Evolutionary conservation across 257 asterid genomes (phyloP).

Genomic region (Scutellaria barbata): DNA sequence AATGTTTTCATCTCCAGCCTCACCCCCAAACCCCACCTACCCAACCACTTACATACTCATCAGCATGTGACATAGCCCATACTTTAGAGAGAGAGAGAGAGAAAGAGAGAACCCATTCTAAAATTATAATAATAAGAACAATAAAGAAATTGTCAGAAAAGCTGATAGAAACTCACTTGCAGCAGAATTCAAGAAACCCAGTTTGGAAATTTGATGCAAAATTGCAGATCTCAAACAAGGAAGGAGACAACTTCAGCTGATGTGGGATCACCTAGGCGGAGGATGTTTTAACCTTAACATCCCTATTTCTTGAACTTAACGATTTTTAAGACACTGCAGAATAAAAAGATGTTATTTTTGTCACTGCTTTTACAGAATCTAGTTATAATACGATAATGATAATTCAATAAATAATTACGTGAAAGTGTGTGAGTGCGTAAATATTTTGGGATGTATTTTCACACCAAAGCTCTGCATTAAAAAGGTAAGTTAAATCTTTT

Average conservation of each 20-base stretch:
- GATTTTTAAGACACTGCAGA: slow-evolving; percentile 48
- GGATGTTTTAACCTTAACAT: slow-evolving; percentile 30
- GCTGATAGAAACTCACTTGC: slow-evolving; percentile 36
- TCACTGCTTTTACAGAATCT: slow-evolving; percentile 8
- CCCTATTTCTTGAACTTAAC: slow-evolving; percentile 44
- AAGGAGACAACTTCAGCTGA: slow-evolving; percentile 51
- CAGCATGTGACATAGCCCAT: slow-evolving; percentile 5
- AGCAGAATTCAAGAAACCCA: slow-evolving; percentile 33
- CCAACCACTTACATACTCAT: neutral
- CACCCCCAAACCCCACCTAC: neutral
- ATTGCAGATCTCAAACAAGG: slow-evolving; percentile 53
- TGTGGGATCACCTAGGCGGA: slow-evolving; percentile 47
- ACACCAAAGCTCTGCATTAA: too few relatives aligned
- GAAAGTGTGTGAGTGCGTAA: too few relatives aligned
- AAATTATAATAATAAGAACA: neutral
- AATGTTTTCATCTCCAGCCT: slow-evolving; percentile 2
- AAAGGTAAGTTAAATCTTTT: too few relatives aligned
- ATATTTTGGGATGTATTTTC: too few relatives aligned
- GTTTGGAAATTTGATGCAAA: neutral
- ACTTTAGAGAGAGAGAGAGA: neutral
- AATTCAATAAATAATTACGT: neutral
- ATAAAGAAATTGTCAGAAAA: slow-evolving; percentile 23
- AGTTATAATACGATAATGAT: neutral
- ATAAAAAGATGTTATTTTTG: slow-evolving; percentile 38
- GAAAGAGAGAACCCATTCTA: neutral